phyloP scores from a whole-genome alignment of 192 early-diverging fungal genomes.

The Umbelopsis sp. region DNA sequence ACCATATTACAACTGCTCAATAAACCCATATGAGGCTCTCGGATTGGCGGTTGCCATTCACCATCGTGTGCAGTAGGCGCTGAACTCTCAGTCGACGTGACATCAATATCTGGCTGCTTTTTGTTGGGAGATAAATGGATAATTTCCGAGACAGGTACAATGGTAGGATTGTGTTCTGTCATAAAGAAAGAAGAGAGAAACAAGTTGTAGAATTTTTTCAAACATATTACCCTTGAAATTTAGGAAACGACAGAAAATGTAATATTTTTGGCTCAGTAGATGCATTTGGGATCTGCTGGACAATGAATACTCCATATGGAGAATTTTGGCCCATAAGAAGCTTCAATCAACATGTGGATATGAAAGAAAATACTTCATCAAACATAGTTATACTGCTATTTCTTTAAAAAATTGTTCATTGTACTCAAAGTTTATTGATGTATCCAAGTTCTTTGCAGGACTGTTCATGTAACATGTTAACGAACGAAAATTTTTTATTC shows the following conservation, averaged over 20 bases:
- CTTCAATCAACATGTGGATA: no score
- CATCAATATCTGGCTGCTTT: not conserved
- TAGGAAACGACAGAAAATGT: not conserved
- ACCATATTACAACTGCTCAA: constrained; percentile 36
- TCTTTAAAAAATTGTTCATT: no score
- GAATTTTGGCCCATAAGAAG: no score
- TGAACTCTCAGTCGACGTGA: not conserved
- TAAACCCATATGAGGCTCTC: constrained; percentile 36
- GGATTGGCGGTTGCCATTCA: not conserved
- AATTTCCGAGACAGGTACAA: not conserved
- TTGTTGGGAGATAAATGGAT: not conserved
- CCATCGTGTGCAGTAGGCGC: not conserved
- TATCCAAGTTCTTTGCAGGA: no score
- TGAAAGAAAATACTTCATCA: no score
- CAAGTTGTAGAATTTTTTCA: not conserved
- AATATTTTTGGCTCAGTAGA: not conserved
- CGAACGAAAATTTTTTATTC: not conserved
- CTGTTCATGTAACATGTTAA: no score
- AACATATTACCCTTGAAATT: not conserved
- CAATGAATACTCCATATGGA: no score
- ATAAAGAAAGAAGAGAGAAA: not conserved
- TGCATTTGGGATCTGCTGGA: no score
- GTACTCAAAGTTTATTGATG: no score
- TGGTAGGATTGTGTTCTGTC: not conserved
- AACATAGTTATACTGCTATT: no score